Evolutionary conservation across 441 rosid genomes (phyloP), one percentile per base, ranked within the genome.

Genomic region (Gossypium schwendimanii): DNA sequence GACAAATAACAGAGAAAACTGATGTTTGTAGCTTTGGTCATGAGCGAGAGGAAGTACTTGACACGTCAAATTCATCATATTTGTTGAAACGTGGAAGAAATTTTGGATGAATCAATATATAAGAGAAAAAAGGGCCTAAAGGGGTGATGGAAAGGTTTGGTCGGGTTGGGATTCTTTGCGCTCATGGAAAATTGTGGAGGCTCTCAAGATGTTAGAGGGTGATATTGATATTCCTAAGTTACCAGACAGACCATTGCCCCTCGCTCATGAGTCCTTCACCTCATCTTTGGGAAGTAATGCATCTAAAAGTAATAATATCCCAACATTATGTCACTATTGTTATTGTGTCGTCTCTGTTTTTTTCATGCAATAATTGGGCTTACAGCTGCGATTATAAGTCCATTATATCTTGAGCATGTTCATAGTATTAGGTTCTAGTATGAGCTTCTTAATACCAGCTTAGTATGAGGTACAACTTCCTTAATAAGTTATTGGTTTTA

Each of bases 11-110:
- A 1, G 92, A 82, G 69, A 88, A 86, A 72, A 84, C 86, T 15
- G 90, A 88, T 3, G 88, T 84, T 0, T 88, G 87, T 49, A 88
- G 91, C 69, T 88, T 87, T 0, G 91, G 93, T 84, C n/a, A 83
- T 85, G 84, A 84, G 91, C 2, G 86, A 89, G 4, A 87, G 85
- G 83, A 81, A 71, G 91, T 78, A 55, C 78, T 86, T 0, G 89
- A 86, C 24, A 79, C 85, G 1, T 62, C 83, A 0, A 78, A 76
- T 45, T 72, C 84, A 2, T 76, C 85, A 7, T 75, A 73, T 49
- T 41, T 85, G 28, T 39, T 83, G 78, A 84, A 83, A 82, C 7
- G 58, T 77, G 6, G 75, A 80, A 3, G 70, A 78, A 33, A 71
- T 78, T 3, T 72, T 85, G 1, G 91, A 88, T 3, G 84, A 78